These are phyloP conservation scores for Clavispora fructus DNA, from an alignment of 805 yeast species.

Conservation along the genomic window DNA sequence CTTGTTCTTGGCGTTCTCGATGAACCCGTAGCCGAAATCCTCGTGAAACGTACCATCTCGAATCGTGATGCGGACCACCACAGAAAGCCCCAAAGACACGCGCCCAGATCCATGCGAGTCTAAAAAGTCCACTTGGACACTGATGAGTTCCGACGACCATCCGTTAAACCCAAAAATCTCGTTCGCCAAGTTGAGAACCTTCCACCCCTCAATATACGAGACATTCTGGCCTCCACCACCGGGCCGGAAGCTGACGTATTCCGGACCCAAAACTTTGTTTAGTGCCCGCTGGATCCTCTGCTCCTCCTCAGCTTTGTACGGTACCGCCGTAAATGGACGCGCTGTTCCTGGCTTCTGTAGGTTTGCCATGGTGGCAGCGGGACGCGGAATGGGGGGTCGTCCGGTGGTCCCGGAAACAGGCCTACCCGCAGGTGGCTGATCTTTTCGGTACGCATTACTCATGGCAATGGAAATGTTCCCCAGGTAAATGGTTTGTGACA, in stretches of 20 bases:
- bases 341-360: neutral
- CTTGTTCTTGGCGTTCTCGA: constrained; percentile 64
- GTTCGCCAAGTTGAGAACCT: constrained; percentile 72
- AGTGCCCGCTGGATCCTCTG: constrained; percentile 28
- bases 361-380: neutral
- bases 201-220: constrained; percentile 80
- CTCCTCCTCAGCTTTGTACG: constrained; percentile 30
- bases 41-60: constrained; percentile 81
- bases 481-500: neutral
- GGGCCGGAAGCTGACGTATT: constrained; percentile 67
- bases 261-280: constrained; percentile 59
- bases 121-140: constrained; percentile 61
- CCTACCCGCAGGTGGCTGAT: neutral
- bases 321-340: constrained; percentile 10
- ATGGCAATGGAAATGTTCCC: neutral
- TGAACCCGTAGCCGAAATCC: constrained; percentile 69
- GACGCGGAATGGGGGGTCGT: neutral
- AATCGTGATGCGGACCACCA: constrained; percentile 64
- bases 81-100: constrained; percentile 63
- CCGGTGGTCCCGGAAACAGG: neutral
- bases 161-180: constrained; percentile 81
- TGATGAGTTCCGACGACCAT: constrained; percentile 70
- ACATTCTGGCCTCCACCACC: constrained; percentile 70
- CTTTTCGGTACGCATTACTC: neutral
- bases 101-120: constrained; percentile 53